Conservation (phyloP, 768 basidiomycete genomes). For the Porphyrellus cyaneotinctus region DNA sequence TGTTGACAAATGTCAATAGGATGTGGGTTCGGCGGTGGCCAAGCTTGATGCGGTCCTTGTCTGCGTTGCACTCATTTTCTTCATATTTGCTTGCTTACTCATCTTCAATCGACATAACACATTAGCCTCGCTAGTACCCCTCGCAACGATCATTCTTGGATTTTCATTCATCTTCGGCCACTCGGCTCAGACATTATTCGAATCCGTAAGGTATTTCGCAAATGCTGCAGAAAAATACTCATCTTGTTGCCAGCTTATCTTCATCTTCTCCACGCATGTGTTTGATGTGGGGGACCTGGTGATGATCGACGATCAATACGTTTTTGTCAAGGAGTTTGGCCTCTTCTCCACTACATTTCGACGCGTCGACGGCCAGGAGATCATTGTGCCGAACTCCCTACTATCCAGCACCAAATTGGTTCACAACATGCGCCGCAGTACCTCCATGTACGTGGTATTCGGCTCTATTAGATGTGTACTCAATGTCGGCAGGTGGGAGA, state of each 20-base stretch:
- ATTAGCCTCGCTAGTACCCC: conserved; percentile 67
- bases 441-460: conserved; percentile 54
- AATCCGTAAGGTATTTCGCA: conserved; percentile 49
- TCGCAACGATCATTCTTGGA: conserved; percentile 76
- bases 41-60: conserved; percentile 77
- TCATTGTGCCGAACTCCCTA: conserved; percentile 74
- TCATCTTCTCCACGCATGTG: conserved; percentile 84
- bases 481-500: conserved; percentile 51
- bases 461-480: not conserved
- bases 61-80: conserved; percentile 48
- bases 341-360: conserved; percentile 76
- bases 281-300: conserved; percentile 82
- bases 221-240: not conserved
- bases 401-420: conserved; percentile 68
- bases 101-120: conserved; percentile 70
- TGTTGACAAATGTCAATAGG: conserved; percentile 37
- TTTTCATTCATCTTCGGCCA: conserved; percentile 86
- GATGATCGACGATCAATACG: conserved; percentile 59
- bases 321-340: conserved; percentile 68
- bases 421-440: conserved; percentile 72
- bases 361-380: conserved; percentile 76
- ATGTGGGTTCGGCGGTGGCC: conserved; percentile 66
- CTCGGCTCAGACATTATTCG: conserved; percentile 73
- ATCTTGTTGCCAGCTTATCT: conserved; percentile 54
- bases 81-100: conserved; percentile 67